Evolutionary conservation across 2,329 filamentous ascomycete species (phyloP), one percentile per base, ranked within the genome.

Genomic region (Cordyceps pruinosa): DNA sequence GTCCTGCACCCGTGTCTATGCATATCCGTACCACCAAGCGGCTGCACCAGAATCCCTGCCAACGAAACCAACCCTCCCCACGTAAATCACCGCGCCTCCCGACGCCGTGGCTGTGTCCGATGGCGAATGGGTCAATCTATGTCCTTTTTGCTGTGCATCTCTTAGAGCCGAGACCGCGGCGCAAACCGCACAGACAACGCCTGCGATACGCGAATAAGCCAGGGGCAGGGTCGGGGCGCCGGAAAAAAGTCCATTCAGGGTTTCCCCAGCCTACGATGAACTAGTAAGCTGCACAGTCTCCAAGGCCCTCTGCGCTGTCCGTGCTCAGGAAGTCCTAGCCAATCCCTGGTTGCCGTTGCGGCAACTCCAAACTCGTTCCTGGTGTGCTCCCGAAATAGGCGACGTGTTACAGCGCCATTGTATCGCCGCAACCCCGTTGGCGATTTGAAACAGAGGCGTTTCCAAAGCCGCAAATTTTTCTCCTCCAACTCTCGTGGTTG

Each of bases 391-490:
- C 50, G 21, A 47, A 55, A 47, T 47, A 56, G 21, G 53, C 44
- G 53, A 56, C 44, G 53, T 56, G 53, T 56, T 49, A 56, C 53
- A 56, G 45, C n/a, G 44, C 17, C 45, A 41, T 34, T 48, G 35
- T 34, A 48, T 49, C 45, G 34, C n/a, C 25, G 45, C 19, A 34
- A 56, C 53, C 53, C 53, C 45, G 35, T 56, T 42, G 26, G 26
- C 26, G 53, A 42, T 30, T 48, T 48, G 53, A 56, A 56, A 56
- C 53, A 48, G 23, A 47, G 32, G 45, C 45, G 44, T 56, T 48
- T 56, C 34, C 45, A 56, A 56, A 56, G 44, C 35, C 44, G 44
- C 53, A 48, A 37, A 23, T 28, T 37, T 56, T 56, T 13, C 26
- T 49, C 15, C n/a, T 34, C 15, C 1, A 55, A n/a, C 41, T 21